phyloP scores from a whole-genome alignment of 148 eudicot species.

The Arctostaphylos glauca region DNA sequence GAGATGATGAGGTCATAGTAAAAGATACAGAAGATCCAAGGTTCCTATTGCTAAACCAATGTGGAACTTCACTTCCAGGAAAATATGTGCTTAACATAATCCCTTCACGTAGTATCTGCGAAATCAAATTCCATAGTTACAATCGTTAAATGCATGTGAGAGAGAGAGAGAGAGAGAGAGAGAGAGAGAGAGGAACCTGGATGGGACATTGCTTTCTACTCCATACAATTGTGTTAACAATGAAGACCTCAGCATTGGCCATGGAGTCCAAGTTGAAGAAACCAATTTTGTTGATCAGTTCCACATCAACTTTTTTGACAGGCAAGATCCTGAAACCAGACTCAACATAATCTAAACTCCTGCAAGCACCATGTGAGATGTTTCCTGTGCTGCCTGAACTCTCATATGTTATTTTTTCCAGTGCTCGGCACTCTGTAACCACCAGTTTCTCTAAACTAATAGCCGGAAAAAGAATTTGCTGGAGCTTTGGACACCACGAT shows the following conservation, averaged over 20 bases:
- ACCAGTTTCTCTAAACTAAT: background rate
- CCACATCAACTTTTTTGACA: background rate
- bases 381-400: background rate
- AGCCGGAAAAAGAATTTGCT: background rate
- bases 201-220: background rate
- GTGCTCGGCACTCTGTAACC: background rate
- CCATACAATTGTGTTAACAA: background rate
- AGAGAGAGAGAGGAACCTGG: slow-evolving; percentile 3
- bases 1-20: background rate
- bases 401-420: background rate
- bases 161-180: background rate
- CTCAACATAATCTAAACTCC: background rate
- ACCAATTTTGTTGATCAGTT: background rate
- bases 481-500: background rate
- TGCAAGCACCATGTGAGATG: background rate
- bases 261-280: background rate
- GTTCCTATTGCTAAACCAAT: background rate
- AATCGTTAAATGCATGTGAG: background rate
- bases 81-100: background rate
- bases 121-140: background rate
- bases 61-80: background rate
- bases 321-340: background rate
- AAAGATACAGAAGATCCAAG: background rate
- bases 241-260: background rate
- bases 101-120: background rate